A percentile compares a stretch with the other conserved stretches of the same genome.
phyloP scores from a whole-genome alignment of 306 rosid genomes.

The Hippophae tibetana region DNA sequence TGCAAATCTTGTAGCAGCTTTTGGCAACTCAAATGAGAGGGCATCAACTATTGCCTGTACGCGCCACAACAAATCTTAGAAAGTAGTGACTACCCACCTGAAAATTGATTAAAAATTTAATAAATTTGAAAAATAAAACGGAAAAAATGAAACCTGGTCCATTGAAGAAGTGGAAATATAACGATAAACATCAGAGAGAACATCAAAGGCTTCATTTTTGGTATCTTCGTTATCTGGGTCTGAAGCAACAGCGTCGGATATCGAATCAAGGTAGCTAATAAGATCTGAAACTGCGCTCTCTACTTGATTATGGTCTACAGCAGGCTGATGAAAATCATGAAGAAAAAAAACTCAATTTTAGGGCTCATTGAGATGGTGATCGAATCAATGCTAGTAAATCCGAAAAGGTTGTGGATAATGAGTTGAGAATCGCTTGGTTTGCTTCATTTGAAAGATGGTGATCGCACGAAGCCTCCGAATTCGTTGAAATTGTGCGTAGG shows the following conservation, averaged over 20 bases:
- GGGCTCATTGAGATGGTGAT: too few relatives aligned
- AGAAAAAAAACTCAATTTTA: constrained; percentile 5
- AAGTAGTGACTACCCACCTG: constrained; percentile 4
- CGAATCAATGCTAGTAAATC: not conserved
- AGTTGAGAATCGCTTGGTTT: constrained; percentile 35
- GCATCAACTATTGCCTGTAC: constrained; percentile 53
- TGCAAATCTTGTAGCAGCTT: constrained; percentile 57
- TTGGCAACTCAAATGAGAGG: constrained; percentile 69
- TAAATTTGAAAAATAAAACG: not conserved
- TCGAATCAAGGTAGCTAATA: constrained; percentile 42
- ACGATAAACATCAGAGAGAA: constrained; percentile 39
- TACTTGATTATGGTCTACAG: constrained; percentile 29
- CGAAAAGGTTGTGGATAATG: constrained; percentile 25
- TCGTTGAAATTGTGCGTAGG: constrained; percentile 2
- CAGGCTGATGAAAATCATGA: constrained; percentile 21
- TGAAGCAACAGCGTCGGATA: constrained; percentile 36
- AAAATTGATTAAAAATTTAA: not conserved
- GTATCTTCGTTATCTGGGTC: constrained; percentile 37
- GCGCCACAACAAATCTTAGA: constrained; percentile 3
- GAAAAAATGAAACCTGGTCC: constrained; percentile 39
- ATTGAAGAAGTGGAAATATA: constrained; percentile 47
- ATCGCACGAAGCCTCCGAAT: constrained; percentile 14
- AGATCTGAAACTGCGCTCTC: constrained; percentile 39
- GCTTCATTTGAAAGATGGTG: constrained; percentile 12
- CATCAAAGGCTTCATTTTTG: constrained; percentile 31